Evolutionary conservation across 2,329 filamentous ascomycete genomes (phyloP).

Genomic region (Paraphaeosphaeria sporulosa): DNA sequence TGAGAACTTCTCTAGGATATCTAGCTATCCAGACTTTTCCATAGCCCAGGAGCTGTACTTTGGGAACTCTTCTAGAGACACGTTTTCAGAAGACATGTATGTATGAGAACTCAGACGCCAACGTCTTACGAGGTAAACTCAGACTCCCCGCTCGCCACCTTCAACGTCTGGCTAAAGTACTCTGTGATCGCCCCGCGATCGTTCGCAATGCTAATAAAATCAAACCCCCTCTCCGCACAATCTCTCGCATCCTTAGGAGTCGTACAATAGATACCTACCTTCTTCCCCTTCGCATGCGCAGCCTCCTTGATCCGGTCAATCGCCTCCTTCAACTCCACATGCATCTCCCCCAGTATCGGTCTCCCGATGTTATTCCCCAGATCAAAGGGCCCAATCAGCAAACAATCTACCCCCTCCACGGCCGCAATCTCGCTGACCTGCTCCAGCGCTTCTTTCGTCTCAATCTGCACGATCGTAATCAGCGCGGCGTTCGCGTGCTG

Average conservation of each 20-base stretch:
- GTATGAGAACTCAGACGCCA: too few species aligned
- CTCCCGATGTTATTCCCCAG: conserved; percentile 65
- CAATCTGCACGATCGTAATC: conserved; percentile 59
- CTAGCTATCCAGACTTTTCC: too few species aligned
- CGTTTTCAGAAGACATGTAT: too few species aligned
- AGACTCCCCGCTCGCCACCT: conserved; percentile 39
- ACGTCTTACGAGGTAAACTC: too few species aligned
- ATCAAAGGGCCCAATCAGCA: conserved; percentile 64
- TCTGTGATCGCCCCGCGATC: conserved; percentile 56
- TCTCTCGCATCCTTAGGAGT: conserved; percentile 59
- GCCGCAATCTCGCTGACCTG: conserved; percentile 58
- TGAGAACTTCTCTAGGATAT: too few species aligned
- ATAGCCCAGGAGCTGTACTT: too few species aligned
- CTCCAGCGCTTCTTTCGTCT: conserved; percentile 52
- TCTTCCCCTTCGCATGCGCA: conserved; percentile 61
- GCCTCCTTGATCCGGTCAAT: conserved; percentile 61
- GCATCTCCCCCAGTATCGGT: conserved; percentile 58
- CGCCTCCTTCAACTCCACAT: conserved; percentile 59
- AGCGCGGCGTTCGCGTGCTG: conserved; percentile 63
- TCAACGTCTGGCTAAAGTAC: conserved; percentile 48
- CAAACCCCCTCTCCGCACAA: conserved; percentile 63
- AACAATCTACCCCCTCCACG: conserved; percentile 60
- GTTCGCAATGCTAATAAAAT: conserved; percentile 59
- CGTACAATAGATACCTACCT: conserved; percentile 63
- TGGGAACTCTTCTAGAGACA: too few species aligned